phyloP scores from a whole-genome alignment of 305 asterid species.

The Stenogyne calaminthoides region DNA sequence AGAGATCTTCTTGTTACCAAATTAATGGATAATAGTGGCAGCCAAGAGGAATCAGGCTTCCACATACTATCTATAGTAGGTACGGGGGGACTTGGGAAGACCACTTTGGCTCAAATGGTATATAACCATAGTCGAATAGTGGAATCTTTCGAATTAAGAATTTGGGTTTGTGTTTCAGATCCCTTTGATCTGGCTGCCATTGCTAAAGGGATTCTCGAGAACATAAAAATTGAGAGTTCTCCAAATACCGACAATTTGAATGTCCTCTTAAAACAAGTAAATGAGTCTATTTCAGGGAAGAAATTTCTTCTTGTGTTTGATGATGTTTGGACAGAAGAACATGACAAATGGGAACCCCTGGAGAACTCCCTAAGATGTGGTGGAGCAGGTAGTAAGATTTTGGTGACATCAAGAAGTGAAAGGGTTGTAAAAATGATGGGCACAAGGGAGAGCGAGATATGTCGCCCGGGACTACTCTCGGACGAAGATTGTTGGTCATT shows the following conservation, averaged over 20 bases:
- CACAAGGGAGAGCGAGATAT: neutral
- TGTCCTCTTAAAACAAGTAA: slow-evolving; percentile 1
- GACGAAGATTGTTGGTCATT: slow-evolving; percentile 32
- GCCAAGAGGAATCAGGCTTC: neutral
- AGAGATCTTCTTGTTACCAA: slow-evolving; percentile 14
- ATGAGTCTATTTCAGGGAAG: neutral
- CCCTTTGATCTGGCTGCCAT: slow-evolving; percentile 30
- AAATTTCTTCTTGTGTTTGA: slow-evolving; percentile 38
- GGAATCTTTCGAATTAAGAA: slow-evolving; percentile 19
- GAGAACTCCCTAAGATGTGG: slow-evolving; percentile 17
- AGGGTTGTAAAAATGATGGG: slow-evolving; percentile 30
- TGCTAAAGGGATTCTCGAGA: slow-evolving; percentile 36
- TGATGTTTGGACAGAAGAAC: slow-evolving; percentile 42
- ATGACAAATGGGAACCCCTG: slow-evolving; percentile 32
- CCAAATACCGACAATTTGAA: slow-evolving; percentile 13
- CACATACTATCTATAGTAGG: slow-evolving; percentile 33
- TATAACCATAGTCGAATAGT: slow-evolving; percentile 17
- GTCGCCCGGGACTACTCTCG: neutral
- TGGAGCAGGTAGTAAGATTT: slow-evolving; percentile 33
- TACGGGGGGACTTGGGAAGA: slow-evolving; percentile 44
- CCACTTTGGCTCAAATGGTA: slow-evolving; percentile 39
- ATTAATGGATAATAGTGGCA: neutral
- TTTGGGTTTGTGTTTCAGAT: slow-evolving; percentile 43
- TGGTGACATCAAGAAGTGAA: slow-evolving; percentile 40
- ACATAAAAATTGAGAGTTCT: neutral